Base-by-base conservation (phyloP, 495 filamentous ascomycete species). In the Xylona heveae region DNA sequence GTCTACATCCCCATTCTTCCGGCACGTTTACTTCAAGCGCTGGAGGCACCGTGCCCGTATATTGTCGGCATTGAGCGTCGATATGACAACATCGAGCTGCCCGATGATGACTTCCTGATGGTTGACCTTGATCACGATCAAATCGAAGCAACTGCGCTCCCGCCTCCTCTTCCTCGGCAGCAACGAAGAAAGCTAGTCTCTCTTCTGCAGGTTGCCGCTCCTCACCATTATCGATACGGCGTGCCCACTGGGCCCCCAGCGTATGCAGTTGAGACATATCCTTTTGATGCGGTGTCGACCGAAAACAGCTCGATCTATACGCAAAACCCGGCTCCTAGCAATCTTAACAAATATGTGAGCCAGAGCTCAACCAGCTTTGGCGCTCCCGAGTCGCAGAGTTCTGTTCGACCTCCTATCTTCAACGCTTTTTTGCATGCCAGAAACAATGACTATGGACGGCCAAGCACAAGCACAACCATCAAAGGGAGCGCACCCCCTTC, bases 11-110 rank as follows among this genome's bases (percentile, higher is more conserved):
- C 85, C 6, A 68, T 95, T 24, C 60, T 95, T 15, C 85, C 85
- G 15, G 82, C 80, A 12, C 68, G 85, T 19, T 56, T 95, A 22
- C 59, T 95, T 10, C 81, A 84, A 34, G 83, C 80, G 5, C 61
- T 95, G 13, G 85, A 95, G 44, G 88, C 88, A 1, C 88, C 88
- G 12, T 95, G 88, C 39, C 88, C 88, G 0, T 97, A 94, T 45
- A 93, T 97, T 37, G 78, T 93, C 13, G 88, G 88, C 27, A 79
- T 97, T 24, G 88, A 97, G 50, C 65, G 81, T 33, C 68, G 88
- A 24, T 97, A 94, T 52, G 88, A 94, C 39, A 75, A 75, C 40
- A 69, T 90, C 31, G 78, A 90, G 36, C 63, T 93, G 21, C 88
- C 88, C 0, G 79, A 91, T n/a, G 88, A 95, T 42, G 88, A 95